Percentiles rank a stretch among this genome's conserved stretches.
Conservation (phyloP, 2,329 filamentous ascomycete species). For the Mollisiaceae sp. region DNA sequence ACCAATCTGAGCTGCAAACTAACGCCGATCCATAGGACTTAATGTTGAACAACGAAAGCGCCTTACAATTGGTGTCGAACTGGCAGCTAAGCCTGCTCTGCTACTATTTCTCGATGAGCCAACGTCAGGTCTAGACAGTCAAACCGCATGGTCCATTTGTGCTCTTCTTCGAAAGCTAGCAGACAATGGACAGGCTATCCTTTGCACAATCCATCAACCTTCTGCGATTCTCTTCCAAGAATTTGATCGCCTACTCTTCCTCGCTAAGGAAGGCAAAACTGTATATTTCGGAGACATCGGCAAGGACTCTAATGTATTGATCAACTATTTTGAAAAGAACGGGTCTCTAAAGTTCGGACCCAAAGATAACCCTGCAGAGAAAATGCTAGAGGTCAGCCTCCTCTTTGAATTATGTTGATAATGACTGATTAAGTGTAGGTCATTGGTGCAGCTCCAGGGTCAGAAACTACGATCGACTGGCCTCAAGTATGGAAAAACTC, state of each 20-base stretch:
- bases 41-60: slow-evolving; percentile 75
- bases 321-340: slow-evolving; percentile 77
- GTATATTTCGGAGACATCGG: slow-evolving; percentile 86
- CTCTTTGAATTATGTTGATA: slow-evolving; percentile 44
- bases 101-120: slow-evolving; percentile 94
- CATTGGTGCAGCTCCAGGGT: slow-evolving; percentile 67
- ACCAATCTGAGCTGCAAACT: not conserved
- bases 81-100: slow-evolving; percentile 88
- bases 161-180: slow-evolving; percentile 88
- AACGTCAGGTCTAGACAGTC: slow-evolving; percentile 90
- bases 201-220: slow-evolving; percentile 99
- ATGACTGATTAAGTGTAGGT: slow-evolving; percentile 36
- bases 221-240: slow-evolving; percentile 93
- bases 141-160: slow-evolving; percentile 92
- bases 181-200: slow-evolving; percentile 86
- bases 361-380: slow-evolving; percentile 81
- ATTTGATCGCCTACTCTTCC: slow-evolving; percentile 81
- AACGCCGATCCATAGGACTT: slow-evolving; percentile 51
- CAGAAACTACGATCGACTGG: slow-evolving; percentile 67
- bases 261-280: slow-evolving; percentile 75
- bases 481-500: slow-evolving; percentile 64
- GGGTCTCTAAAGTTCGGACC: slow-evolving; percentile 68
- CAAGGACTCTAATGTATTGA: slow-evolving; percentile 69
- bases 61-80: slow-evolving; percentile 90
- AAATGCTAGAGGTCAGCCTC: slow-evolving; percentile 65